Evolutionary conservation across 2,329 filamentous ascomycete genomes (phyloP).

Genomic region (Cladosporium austrohemisphaericum): DNA sequence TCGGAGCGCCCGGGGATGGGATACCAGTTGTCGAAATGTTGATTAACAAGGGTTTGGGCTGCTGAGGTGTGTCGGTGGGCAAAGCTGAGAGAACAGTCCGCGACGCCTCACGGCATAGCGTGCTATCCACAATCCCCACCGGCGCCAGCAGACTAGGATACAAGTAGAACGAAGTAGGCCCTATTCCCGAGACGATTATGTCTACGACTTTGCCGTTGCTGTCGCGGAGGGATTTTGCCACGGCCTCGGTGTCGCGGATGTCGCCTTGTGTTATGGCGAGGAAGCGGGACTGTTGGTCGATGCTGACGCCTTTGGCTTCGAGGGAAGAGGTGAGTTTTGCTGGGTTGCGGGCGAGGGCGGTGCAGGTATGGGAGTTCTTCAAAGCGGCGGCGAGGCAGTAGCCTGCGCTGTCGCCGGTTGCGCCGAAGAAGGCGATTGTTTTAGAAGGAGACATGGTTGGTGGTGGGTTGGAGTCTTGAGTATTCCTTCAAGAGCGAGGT

Average conservation of each 20-base stretch:
- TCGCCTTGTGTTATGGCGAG: slow-evolving; percentile 50
- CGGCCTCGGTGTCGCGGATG: slow-evolving; percentile 40
- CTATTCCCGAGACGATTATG: slow-evolving; percentile 48
- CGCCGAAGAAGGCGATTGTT: slow-evolving; percentile 51
- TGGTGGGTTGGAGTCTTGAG: background rate
- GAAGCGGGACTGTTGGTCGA: slow-evolving; percentile 33
- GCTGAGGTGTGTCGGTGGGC: slow-evolving; percentile 16
- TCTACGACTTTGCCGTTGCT: slow-evolving; percentile 34
- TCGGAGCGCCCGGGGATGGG: slow-evolving; percentile 20
- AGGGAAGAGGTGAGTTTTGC: slow-evolving; percentile 47
- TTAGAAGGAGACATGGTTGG: slow-evolving; percentile 14
- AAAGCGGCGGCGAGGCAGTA: slow-evolving; percentile 44
- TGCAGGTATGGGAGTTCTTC: slow-evolving; percentile 42
- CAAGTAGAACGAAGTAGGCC: slow-evolving; percentile 27
- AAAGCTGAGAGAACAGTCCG: slow-evolving; percentile 32
- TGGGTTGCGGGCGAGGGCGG: slow-evolving; percentile 49
- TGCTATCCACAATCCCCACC: slow-evolving; percentile 27
- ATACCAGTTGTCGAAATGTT: slow-evolving; percentile 40
- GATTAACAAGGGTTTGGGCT: slow-evolving; percentile 30
- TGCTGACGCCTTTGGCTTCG: slow-evolving; percentile 37
- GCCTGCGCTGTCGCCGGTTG: slow-evolving; percentile 48
- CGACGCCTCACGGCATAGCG: slow-evolving; percentile 35
- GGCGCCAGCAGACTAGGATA: slow-evolving; percentile 8
- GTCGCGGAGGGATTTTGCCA: slow-evolving; percentile 36
- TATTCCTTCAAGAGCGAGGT: background rate